Conservation (phyloP, 2,329 filamentous ascomycete species). For the Penicillium sp. region DNA sequence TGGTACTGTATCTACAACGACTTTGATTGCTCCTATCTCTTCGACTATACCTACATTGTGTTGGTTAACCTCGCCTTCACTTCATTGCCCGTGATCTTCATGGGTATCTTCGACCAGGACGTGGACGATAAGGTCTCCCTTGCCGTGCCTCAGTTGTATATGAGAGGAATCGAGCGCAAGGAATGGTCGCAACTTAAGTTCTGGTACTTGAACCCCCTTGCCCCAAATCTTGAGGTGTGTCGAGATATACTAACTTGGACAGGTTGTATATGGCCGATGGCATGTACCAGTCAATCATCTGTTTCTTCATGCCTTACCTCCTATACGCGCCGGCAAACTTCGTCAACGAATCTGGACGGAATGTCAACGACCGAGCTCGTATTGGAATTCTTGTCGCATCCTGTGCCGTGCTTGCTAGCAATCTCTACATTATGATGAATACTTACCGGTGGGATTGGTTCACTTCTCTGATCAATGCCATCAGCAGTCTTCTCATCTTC, state of each 20-base stretch:
- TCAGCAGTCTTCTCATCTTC: conserved; percentile 86
- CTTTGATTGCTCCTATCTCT: conserved; percentile 94
- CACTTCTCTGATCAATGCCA: conserved; percentile 73
- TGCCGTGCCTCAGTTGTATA: conserved; percentile 91
- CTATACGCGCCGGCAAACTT: conserved; percentile 69
- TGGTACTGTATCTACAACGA: conserved; percentile 97
- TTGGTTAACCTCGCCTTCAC: conserved; percentile 97
- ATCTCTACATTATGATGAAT: conserved; percentile 92
- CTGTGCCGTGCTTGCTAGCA: conserved; percentile 82
- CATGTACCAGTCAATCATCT: conserved; percentile 88
- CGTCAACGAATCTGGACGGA: conserved; percentile 68
- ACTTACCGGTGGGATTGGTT: conserved; percentile 99
- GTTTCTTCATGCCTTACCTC: conserved; percentile 89
- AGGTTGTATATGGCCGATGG: conserved; percentile 95
- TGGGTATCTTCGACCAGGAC: conserved; percentile 96
- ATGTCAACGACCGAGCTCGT: conserved; percentile 74
- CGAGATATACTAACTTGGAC: conserved; percentile 28
- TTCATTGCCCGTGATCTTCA: conserved; percentile 87
- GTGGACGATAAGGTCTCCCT: conserved; percentile 91
- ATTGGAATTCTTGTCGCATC: conserved; percentile 86
- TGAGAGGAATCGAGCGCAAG: conserved; percentile 87
- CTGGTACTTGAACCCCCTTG: conserved; percentile 61
- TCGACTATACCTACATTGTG: conserved; percentile 96
- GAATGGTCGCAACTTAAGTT: conserved; percentile 98
- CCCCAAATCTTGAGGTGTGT: background rate